Base-by-base conservation (phyloP, 139 green algal genomes). In the Chlamydomonas sp. region DNA sequence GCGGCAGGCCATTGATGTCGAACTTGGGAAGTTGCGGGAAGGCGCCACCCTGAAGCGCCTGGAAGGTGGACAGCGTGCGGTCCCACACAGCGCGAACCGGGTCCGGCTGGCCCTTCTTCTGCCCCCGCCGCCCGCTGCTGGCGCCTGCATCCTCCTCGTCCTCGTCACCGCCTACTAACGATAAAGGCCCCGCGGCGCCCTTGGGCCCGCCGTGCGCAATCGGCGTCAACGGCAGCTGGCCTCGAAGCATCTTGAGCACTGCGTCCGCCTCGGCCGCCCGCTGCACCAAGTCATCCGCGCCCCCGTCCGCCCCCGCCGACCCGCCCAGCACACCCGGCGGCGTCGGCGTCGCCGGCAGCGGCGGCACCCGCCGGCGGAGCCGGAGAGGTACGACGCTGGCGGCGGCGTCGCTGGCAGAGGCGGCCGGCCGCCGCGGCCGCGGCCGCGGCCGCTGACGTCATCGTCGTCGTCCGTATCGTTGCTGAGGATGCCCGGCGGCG, bases 191-290 rank as follows among this genome's bases (percentile, higher is more conserved):
- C 9, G 69, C 81, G 62, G 6, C 73, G 69, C 79, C 79, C 57
- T 60, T 60, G 17, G 67, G 67, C 66, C 67, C 80, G 16, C 80
- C 80, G 1, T 71, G 60, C 16, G 72, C 73, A 14, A 87, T 68
- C 31, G 83, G 83, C 73, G 83, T 87, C n/a, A 87, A 63, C 61
- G 83, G 83, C 63, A 87, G 72, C 62, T 87, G 80, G 63, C 83
- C 83, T 7, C 83, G 83, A 62, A 87, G 73, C 83, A 87, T 87
- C 15, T 66, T 71, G 3, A 87, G 63, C 3, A 87, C 83, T 1
- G 63, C 63, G 14, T 87, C 83, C 2, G 83, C 83, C 62, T 87
- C 17, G 59, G 20, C 8, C 3, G 83, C 83, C 4, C 83, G 72
- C 31, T 73, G 83, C 7, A 87, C 31, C 10, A 87, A 31, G 15